Evolutionary conservation across 169 alveolate genomes (phyloP).

Genomic region (Eimeria tenella): DNA sequence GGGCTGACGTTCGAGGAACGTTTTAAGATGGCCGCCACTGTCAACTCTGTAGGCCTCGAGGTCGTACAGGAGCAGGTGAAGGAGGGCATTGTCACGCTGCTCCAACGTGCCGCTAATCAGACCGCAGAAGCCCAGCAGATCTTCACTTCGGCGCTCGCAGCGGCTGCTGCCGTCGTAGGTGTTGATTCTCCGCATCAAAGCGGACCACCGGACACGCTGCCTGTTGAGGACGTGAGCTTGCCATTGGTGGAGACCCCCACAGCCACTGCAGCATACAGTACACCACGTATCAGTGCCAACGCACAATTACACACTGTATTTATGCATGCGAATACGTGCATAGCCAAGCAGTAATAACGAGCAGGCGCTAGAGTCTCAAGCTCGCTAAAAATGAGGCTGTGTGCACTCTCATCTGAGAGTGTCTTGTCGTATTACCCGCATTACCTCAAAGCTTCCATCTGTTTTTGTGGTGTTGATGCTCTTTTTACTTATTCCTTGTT

Average conservation of each 20-base stretch:
- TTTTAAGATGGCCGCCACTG: constrained; percentile 2
- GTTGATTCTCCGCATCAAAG: neutral
- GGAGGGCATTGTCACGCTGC: constrained; percentile 9
- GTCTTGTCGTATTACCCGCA: no score
- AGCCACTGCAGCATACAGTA: neutral
- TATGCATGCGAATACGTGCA: neutral
- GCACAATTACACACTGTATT: neutral
- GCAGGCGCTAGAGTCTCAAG: no score
- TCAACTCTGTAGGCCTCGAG: constrained; percentile 26
- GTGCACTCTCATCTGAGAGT: no score
- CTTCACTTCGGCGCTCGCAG: constrained; percentile 49
- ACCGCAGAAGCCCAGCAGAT: constrained; percentile 73
- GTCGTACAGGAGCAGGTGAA: constrained; percentile 58
- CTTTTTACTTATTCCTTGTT: no score
- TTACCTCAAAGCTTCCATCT: no score
- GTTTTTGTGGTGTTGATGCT: no score
- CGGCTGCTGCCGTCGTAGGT: constrained; percentile 62
- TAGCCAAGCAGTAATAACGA: neutral
- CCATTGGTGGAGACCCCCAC: neutral
- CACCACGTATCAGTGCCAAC: no score
- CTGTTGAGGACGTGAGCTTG: neutral
- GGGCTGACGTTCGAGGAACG: constrained; percentile 38
- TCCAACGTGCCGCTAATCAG: constrained; percentile 44
- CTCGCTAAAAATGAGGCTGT: no score
- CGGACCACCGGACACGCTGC: neutral